phyloP scores from a whole-genome alignment of 441 rosid genomes.

The Adansonia gregorii region DNA sequence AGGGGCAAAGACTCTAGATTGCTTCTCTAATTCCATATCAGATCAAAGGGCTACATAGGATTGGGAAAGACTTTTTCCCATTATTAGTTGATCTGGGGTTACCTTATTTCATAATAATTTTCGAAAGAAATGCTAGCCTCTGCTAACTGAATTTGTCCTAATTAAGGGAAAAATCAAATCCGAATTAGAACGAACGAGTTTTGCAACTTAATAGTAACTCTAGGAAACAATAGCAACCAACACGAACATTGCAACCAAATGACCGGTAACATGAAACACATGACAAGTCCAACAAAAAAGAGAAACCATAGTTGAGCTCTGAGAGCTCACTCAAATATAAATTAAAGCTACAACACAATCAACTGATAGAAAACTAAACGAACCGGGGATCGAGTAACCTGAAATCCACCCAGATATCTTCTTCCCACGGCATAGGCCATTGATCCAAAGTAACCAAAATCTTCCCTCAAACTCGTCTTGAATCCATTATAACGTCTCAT shows the following conservation, averaged over 20 bases:
- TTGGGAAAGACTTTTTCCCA: constrained; percentile 26
- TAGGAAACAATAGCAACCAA: constrained; percentile 28
- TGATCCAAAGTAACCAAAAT: constrained; percentile 44
- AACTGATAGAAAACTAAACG: constrained; percentile 41
- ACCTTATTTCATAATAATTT: constrained; percentile 27
- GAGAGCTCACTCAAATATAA: constrained; percentile 41
- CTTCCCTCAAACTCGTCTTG: constrained; percentile 39
- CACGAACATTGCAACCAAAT: constrained; percentile 24
- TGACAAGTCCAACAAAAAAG: constrained; percentile 32
- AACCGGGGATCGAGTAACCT: constrained; percentile 60
- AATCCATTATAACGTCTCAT: constrained; percentile 30
- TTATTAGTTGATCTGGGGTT: constrained; percentile 29
- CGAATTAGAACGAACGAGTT: constrained; percentile 20
- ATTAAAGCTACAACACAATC: constrained; percentile 32
- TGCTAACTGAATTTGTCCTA: constrained; percentile 36
- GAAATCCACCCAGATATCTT: constrained; percentile 51
- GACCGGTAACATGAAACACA: constrained; percentile 33
- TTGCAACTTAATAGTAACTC: constrained; percentile 35
- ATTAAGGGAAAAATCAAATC: constrained; percentile 27
- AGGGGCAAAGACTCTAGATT: constrained; percentile 28
- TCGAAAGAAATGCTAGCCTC: constrained; percentile 30
- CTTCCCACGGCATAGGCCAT: constrained; percentile 51
- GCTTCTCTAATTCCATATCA: constrained; percentile 28
- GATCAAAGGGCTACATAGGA: constrained; percentile 27
- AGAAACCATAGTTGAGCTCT: constrained; percentile 37